Evolutionary conservation across 768 basidiomycete genomes (phyloP), one percentile per base, ranked within the genome.

Genomic region (Aureoboletus auriporus): DNA sequence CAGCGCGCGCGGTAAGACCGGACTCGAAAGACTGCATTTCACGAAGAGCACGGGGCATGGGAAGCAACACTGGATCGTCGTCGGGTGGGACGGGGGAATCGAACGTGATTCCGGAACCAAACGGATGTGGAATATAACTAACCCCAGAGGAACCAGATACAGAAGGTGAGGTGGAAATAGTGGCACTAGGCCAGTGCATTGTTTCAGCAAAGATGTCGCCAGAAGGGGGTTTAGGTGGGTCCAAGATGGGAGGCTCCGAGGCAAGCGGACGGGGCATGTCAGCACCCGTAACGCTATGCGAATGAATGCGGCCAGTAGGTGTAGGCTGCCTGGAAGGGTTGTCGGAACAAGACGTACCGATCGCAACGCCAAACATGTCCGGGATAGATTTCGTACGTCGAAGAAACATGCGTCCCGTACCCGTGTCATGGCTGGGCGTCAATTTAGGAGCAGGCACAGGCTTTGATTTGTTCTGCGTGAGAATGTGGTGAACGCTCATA

Each of bases 11-110:
- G 0, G 90, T 93, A 33, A 86, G 64, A 1, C 82, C 83, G 5
- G 89, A 91, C 55, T 93, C 90, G 60, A 92, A 93, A 0, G 86
- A 89, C 55, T 91, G 88, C 84, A 91, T 87, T 62, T 84, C 85
- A 20, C 89, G 83, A n/a, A 93, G 63, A 37, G 74, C 71, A 5
- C 78, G 80, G 1, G 80, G 75, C 2, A 76, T 56, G 5, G 73
- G 71, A 5, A 80, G 62, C 41, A 68, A 71, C 14, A 78, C 65
- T 1, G 71, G 44, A 1, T 70, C 65, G 8, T 74, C 65, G 8
- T 74, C 71, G 30, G 68, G 73, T 50, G 76, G 71, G 1, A 73
- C 63, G 4, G 84, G 85, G 0, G 79, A 73, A 46, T 83, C 82
- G 56, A 85, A 89, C 3, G 69, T 53, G 28, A 89, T 75, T 8